Conservation (phyloP, 352 stramenopile species). For the Pythium insidiosum region DNA sequence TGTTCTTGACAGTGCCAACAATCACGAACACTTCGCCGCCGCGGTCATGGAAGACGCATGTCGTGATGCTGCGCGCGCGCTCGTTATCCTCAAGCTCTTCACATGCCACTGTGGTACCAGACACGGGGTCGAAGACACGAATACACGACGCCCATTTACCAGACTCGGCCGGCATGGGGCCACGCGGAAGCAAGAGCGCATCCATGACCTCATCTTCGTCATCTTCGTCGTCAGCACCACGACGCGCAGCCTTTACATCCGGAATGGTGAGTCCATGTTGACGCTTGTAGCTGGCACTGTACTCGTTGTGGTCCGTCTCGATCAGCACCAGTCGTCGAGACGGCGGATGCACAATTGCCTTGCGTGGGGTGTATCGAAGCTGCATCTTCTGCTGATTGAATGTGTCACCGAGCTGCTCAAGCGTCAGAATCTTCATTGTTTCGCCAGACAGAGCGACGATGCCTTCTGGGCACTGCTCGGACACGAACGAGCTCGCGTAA, state of each 20-base stretch:
- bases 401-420: conserved; percentile 92
- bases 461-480: conserved; percentile 93
- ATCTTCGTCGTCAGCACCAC: conserved; percentile 73
- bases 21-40: conserved; percentile 96
- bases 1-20: conserved; percentile 94
- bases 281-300: conserved; percentile 87
- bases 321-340: conserved; percentile 92
- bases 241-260: conserved; percentile 30
- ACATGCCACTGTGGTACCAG: conserved; percentile 78
- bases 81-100: conserved; percentile 94
- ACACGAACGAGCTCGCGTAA: conserved; percentile 94
- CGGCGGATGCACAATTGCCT: conserved; percentile 88
- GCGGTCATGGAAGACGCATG: conserved; percentile 93
- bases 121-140: conserved; percentile 95
- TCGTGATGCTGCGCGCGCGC: conserved; percentile 89
- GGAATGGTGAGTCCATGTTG: conserved; percentile 56
- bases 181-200: conserved; percentile 56
- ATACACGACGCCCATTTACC: conserved; percentile 96
- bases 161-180: conserved; percentile 42
- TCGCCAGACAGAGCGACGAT: conserved; percentile 95
- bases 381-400: conserved; percentile 96
- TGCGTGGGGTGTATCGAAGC: conserved; percentile 96
- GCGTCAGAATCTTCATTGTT: conserved; percentile 96
- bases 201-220: conserved; percentile 85
- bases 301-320: conserved; percentile 97